Evolutionary conservation across 495 filamentous ascomycete genomes (phyloP).

Genomic region (Talaromyces thailandensis): DNA sequence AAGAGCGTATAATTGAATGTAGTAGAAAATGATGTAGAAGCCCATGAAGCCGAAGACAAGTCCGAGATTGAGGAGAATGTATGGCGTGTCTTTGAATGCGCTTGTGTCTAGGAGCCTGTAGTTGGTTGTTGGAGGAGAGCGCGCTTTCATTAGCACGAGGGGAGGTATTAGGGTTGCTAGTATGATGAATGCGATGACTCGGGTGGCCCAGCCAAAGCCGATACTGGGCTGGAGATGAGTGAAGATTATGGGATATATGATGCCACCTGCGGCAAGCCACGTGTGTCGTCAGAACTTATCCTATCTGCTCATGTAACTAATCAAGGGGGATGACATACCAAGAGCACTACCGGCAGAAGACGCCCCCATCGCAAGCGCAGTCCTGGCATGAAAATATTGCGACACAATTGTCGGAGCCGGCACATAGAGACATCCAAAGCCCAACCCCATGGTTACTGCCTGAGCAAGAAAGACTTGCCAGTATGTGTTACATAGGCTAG

Average conservation of each 20-base stretch:
- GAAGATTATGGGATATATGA: slow-evolving; percentile 58
- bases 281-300: slow-evolving; percentile 10
- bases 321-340: not conserved
- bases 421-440: slow-evolving; percentile 54
- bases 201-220: slow-evolving; percentile 69
- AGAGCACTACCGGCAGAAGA: slow-evolving; percentile 49
- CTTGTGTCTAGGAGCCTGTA: slow-evolving; percentile 18
- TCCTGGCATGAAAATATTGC: slow-evolving; percentile 61
- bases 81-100: slow-evolving; percentile 28
- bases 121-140: not conserved
- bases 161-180: slow-evolving; percentile 19
- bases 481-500: slow-evolving; percentile 37
- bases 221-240: slow-evolving; percentile 49
- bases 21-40: slow-evolving; percentile 36
- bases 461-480: slow-evolving; percentile 39
- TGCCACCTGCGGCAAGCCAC: too few species aligned
- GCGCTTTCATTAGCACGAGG: not conserved
- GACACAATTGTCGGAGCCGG: slow-evolving; percentile 45
- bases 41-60: slow-evolving; percentile 26
- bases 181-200: slow-evolving; percentile 59
- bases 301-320: not conserved
- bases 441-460: slow-evolving; percentile 33
- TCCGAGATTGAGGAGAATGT: slow-evolving; percentile 20
- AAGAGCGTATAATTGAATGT: slow-evolving; percentile 22
- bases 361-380: slow-evolving; percentile 62